These are phyloP conservation scores for Grammothele lineata DNA, from an alignment of 768 basidiomycete genomes.

Conservation along the genomic window DNA sequence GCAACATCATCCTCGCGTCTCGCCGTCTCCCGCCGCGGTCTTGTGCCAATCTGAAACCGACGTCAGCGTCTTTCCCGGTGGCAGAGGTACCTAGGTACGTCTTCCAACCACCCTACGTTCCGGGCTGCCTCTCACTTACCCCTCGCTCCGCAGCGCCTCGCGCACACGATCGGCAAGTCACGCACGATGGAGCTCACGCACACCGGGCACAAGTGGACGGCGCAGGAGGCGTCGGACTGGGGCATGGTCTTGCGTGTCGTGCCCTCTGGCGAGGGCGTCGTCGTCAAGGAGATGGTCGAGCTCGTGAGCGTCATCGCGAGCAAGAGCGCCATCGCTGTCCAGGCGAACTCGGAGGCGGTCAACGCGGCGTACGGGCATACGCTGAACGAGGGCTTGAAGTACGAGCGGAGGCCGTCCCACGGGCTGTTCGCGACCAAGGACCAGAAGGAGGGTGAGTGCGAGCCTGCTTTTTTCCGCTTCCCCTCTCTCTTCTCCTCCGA, in stretches of 20 bases:
- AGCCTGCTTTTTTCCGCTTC: slow-evolving; percentile 52
- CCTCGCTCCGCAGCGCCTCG: slow-evolving; percentile 74
- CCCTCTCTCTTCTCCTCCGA: slow-evolving; percentile 69
- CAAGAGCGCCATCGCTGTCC: slow-evolving; percentile 79
- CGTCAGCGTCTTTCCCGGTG: slow-evolving; percentile 91
- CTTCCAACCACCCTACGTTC: neutral
- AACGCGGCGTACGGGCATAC: slow-evolving; percentile 85
- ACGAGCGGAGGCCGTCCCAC: slow-evolving; percentile 90
- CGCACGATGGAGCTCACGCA: slow-evolving; percentile 92
- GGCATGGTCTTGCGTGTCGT: slow-evolving; percentile 85
- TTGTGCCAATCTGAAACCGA: slow-evolving; percentile 98
- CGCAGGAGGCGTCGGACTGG: slow-evolving; percentile 81
- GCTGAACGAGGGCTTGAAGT: slow-evolving; percentile 76
- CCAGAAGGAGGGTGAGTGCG: slow-evolving; percentile 40
- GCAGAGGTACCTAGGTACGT: slow-evolving; percentile 69
- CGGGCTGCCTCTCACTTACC: neutral
- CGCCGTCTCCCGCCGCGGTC: slow-evolving; percentile 81
- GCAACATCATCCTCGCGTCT: slow-evolving; percentile 92
- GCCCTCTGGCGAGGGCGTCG: slow-evolving; percentile 67
- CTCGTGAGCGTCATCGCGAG: slow-evolving; percentile 75
- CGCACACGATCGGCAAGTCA: slow-evolving; percentile 83
- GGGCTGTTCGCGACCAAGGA: slow-evolving; percentile 89
- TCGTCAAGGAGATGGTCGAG: slow-evolving; percentile 81
- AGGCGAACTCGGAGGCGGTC: slow-evolving; percentile 90
- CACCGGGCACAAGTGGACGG: slow-evolving; percentile 79